Conservation (phyloP, 148 eudicot genomes). For the Vaccinium vitisidaea region DNA sequence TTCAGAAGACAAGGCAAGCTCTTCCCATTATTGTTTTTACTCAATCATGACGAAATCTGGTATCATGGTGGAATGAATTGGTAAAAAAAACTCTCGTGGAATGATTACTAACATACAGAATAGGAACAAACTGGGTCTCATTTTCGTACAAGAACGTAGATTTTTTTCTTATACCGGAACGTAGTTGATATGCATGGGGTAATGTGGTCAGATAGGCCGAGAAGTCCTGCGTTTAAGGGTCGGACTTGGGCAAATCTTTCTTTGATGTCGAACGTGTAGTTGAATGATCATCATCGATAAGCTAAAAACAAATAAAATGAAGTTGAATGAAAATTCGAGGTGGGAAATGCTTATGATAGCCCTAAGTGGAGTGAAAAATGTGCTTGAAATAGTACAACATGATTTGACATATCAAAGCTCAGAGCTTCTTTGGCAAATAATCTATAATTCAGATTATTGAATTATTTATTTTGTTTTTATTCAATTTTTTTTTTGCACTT, state of each 20-base stretch:
- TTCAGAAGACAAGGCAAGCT: not conserved
- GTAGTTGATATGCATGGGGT: not conserved
- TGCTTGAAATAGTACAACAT: too few species aligned
- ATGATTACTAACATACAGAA: not conserved
- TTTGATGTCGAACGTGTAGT: slow-evolving; percentile 33
- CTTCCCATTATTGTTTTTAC: not conserved
- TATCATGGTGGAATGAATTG: slow-evolving; percentile 12
- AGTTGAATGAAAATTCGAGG: not conserved
- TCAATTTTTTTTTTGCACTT: too few species aligned
- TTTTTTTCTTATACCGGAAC: too few species aligned
- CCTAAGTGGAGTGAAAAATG: not conserved
- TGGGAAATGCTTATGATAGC: not conserved
- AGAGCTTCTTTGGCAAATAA: too few species aligned
- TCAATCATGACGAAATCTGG: slow-evolving; percentile 4
- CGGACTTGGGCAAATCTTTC: slow-evolving; percentile 23
- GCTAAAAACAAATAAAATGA: slow-evolving; percentile 22
- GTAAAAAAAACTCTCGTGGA: not conserved
- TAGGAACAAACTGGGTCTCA: not conserved
- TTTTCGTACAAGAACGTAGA: not conserved
- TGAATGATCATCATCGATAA: slow-evolving; percentile 31
- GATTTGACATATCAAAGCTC: too few species aligned
- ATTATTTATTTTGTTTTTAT: too few species aligned
- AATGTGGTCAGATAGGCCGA: not conserved
- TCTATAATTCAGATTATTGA: too few species aligned
- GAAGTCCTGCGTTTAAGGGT: too few species aligned